Percentiles rank a stretch among this genome's conserved stretches.
phyloP scores from a whole-genome alignment of 2,329 filamentous ascomycete genomes.

The Cercospora beticola region DNA sequence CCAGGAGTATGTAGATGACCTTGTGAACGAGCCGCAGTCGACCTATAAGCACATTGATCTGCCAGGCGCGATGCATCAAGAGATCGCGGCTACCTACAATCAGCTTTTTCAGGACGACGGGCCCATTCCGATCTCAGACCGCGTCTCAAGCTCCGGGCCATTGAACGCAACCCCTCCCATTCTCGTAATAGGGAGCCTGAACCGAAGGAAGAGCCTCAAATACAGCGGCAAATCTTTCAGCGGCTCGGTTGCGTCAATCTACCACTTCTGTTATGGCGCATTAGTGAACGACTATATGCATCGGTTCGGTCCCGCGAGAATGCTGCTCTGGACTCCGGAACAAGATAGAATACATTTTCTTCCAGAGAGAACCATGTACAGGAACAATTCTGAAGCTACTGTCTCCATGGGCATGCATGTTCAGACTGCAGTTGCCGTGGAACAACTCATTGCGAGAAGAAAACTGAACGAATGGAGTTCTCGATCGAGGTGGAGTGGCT shows the following conservation, averaged over 20 bases:
- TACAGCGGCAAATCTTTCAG: background rate
- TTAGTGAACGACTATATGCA: conserved; percentile 57
- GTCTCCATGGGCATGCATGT: conserved; percentile 61
- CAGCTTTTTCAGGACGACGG: conserved; percentile 49
- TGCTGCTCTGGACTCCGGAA: conserved; percentile 70
- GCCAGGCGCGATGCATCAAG: conserved; percentile 26
- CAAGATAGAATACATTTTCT: conserved; percentile 60
- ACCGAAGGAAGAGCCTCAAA: conserved; percentile 19
- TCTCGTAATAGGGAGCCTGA: conserved; percentile 53
- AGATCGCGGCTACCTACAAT: conserved; percentile 44
- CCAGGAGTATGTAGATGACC: conserved; percentile 62
- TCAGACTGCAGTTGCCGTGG: conserved; percentile 40
- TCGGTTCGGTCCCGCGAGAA: conserved; percentile 73
- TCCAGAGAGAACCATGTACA: conserved; percentile 48
- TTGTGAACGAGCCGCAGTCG: conserved; percentile 43
- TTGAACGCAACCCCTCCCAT: conserved; percentile 67
- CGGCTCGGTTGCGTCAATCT: conserved; percentile 49
- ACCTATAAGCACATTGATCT: conserved; percentile 50
- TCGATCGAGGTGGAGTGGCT: conserved; percentile 11
- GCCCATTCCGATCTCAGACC: conserved; percentile 47
- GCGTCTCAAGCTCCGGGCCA: conserved; percentile 32
- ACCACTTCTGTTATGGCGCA: conserved; percentile 60
- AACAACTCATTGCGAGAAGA: background rate
- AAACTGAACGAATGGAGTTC: background rate
- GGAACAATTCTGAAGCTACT: background rate